Base-by-base conservation (phyloP, 2,329 filamentous ascomycete genomes). In the Aspergillus luchuensis region DNA sequence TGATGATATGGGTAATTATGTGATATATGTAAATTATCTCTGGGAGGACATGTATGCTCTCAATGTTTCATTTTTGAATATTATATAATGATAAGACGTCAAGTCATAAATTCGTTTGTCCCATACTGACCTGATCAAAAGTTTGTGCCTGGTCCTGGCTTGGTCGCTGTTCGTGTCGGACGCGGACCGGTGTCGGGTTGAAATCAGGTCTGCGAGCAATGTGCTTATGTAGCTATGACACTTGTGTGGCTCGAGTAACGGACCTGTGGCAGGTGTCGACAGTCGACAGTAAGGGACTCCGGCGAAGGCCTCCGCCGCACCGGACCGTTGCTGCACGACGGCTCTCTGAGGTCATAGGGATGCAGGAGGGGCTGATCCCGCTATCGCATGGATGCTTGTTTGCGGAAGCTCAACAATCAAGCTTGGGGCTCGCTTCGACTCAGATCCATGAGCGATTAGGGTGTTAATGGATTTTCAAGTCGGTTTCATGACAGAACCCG, bases 401-500 rank as follows among this genome's bases (percentile, higher is more conserved):
- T 45, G 19, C 5, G 11, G 19, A 23, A 15, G 41, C 10, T 45
- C 8, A 5, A 13, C 21, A n/a, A 6, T 25, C 8, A 58, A 36
- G 38, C 17, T 39, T 36, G 25, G 8, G 13, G 23, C 47, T n/a
- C 25, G 21, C 2, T 56, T 28, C 25, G 25, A 38, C 10, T 11
- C 13, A 36, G n/a, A 19, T 47, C 11, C 19, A 36, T 43, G 21
- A 17, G 41, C 38, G 25, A 45, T 7, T 11, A 19, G 11, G n/a
- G 48, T 43, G 17, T 41, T 30, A 25, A 47, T 39, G 11, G 17
- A 28, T 17, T 47, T 28, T 8, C 38, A 11, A 23, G 30, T 5
- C 33, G 10, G 15, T 4, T 52, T 72, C 67, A 74, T 53, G 72
- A 68, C 28, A 75, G 60, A 23, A 75, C 72, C 21, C 70, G 69